Evolutionary conservation across 2,329 filamentous ascomycete genomes (phyloP), one percentile per base, ranked within the genome.

Genomic region (Aspergillus ruber): DNA sequence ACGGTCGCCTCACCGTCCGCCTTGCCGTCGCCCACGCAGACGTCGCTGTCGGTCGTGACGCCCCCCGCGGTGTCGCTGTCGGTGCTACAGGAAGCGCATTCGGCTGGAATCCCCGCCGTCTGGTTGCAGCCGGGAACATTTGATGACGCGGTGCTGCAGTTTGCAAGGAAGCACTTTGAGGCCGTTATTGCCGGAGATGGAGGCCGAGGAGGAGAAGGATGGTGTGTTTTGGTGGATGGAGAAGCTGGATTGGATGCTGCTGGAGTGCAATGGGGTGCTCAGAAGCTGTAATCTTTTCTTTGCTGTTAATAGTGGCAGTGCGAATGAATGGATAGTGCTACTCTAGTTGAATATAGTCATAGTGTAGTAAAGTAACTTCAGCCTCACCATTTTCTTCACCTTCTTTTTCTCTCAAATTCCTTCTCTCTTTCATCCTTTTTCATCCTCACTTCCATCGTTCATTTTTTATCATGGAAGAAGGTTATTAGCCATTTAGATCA

Each of bases 61-160:
- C 88, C 88, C 3, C 91, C 93, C 0, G 69, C 77, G 2, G 82
- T 88, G 25, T 95, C 93, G 1, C 77, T 84, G 50, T 72, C 82
- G 59, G 74, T 94, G 6, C 74, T 97, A 36, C 75, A 83, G 52
- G 86, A 95, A 67, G 93, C 91, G 0, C 86, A 84, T 67, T 74
- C 79, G 47, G 75, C 86, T 9, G 84, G 90, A 3, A 73, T 95
- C 40, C 78, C 81, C 15, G 79, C 87, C 21, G 83, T 95, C 4
- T 95, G 88, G 86, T 72, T 97, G 55, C 93, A 97, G 71, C 93
- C 93, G 0, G 93, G 91, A 1, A 90, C 83, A 13, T 97, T 86
- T 63, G 83, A 95, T 64, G 81, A 86, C 44, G 81, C 82, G 49
- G 85, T 89, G 18, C 64, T 95, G 52, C 72, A 78, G 36, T 90